Percentiles rank a stretch among this genome's conserved stretches.
Conservation (phyloP, 2,329 filamentous ascomycete genomes). For the Xylaria hypoxylon region DNA sequence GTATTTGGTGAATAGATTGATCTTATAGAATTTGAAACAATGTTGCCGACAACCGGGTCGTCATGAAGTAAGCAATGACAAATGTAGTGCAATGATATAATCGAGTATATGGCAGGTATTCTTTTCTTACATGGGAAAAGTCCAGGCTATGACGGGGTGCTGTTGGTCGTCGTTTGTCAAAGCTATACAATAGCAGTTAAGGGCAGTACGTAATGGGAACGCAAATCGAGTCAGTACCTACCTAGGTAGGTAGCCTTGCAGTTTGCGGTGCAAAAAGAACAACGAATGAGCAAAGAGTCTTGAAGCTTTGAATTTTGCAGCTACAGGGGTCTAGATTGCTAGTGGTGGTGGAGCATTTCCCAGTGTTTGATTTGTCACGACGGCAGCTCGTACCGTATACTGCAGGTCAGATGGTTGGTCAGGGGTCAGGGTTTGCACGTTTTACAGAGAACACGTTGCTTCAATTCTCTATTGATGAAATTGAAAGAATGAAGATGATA, state of each 20-base stretch:
- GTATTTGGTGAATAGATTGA: neutral
- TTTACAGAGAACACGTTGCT: conserved; percentile 37
- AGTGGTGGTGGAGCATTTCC: conserved; percentile 7
- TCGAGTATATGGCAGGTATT: too few species aligned
- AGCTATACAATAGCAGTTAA: neutral
- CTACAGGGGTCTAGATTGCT: conserved; percentile 22
- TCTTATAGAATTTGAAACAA: neutral
- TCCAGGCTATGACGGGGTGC: neutral
- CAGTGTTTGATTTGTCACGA: conserved; percentile 36
- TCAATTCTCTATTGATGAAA: conserved; percentile 18
- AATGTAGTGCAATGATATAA: too few species aligned
- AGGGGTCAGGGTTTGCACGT: conserved; percentile 11
- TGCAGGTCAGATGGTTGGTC: conserved; percentile 25
- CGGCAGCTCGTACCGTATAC: neutral
- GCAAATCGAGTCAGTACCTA: too few species aligned
- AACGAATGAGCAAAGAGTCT: conserved; percentile 17
- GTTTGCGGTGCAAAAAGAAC: conserved; percentile 11
- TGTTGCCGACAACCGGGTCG: too few species aligned
- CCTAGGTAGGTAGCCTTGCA: conserved; percentile 14
- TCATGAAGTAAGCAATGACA: too few species aligned
- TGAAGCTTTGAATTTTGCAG: conserved; percentile 20
- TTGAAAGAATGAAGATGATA: neutral
- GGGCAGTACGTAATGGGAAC: conserved; percentile 1
- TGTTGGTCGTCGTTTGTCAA: neutral
- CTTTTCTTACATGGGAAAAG: neutral